Base-by-base conservation (phyloP, 352 stramenopile species). In the Globisporangium nagaii region DNA sequence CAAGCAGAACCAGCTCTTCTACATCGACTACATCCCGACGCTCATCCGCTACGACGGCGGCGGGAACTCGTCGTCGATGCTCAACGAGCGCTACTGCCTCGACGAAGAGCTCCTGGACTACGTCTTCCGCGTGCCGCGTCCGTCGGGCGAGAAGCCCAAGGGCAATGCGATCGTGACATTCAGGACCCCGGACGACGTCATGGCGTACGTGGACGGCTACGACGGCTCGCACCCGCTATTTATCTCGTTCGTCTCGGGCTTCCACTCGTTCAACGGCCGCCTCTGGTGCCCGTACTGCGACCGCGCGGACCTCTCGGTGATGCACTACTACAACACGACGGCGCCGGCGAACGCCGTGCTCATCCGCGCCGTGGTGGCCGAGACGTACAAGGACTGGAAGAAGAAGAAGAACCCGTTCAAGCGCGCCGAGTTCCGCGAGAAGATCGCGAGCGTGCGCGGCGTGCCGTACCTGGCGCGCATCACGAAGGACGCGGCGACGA, bases 221-320 rank as follows among this genome's bases (percentile, higher is more conserved):
- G 74, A 90, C 66, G 75, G 76, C 63, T 78, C 65, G 52, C 88
- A 86, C 36, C 77, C 82, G 54, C 67, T 93, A 9, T 93, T 76
- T 44, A 63, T 93, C 53, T 88, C 75, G 55, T 90, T 90, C 56
- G 60, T 88, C 17, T 93, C 82, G 40, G 82, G 77, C 30, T 64
- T 79, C 13, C 76, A 93, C 55, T 45, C 60, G 43, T 88, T 89
- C 63, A 93, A 90, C 54, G 82, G 78, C 22, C 78, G 82, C 0
- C 66, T 90, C n/a, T 93, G 82, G 82, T 93, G 82, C 50, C 79
- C 72, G 50, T 90, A 85, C 56, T 93, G 82, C 57, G 82, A 93
- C 56, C 78, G 77, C 34, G 73, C 77, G 2, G 73, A 90, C 40
- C 50, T 93, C n/a, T 69, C 77, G 4, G 67, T 83, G 39, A 80